A percentile compares a stretch with the other conserved stretches of the same genome.
phyloP scores from a whole-genome alignment of 1,284 basidiomycete species.

The Sanghuangporus sanghuang region DNA sequence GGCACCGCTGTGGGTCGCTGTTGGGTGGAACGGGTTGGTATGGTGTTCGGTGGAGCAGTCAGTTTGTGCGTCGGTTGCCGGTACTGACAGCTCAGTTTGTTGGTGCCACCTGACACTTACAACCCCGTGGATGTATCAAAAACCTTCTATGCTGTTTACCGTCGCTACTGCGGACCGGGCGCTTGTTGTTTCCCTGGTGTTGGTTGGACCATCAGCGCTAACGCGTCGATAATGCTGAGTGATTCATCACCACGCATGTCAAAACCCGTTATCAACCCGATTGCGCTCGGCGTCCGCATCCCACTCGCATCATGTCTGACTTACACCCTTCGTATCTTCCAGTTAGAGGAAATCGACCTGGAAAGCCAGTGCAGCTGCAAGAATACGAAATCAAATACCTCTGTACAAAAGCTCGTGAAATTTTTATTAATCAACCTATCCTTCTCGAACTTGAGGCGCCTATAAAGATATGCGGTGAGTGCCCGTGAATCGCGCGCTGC shows the following conservation, averaged over 20 bases:
- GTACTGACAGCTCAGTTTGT: not conserved
- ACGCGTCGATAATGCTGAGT: not conserved
- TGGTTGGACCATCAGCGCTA: not conserved
- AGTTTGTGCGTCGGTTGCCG: not conserved
- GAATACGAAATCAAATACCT: slow-evolving; percentile 97
- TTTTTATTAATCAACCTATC: slow-evolving; percentile 95
- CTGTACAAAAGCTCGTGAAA: slow-evolving; percentile 92
- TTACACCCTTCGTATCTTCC: slow-evolving; percentile 18
- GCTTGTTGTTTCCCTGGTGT: slow-evolving; percentile 2
- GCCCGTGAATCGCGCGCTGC: slow-evolving; percentile 16
- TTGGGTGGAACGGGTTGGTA: not conserved
- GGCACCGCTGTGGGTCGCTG: not conserved
- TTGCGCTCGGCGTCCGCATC: not conserved
- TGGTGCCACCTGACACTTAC: not conserved
- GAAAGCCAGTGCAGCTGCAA: slow-evolving; percentile 90
- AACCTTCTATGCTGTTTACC: not conserved
- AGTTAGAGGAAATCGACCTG: slow-evolving; percentile 93
- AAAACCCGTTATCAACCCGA: not conserved
- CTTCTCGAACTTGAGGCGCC: slow-evolving; percentile 91
- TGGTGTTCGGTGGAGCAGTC: not conserved
- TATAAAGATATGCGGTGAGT: slow-evolving; percentile 91
- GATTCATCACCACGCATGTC: not conserved
- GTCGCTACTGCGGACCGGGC: not conserved
- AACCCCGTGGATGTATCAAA: not conserved
- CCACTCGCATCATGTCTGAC: not conserved